These are phyloP conservation scores for Cudoniella acicularis DNA, from an alignment of 495 filamentous ascomycete genomes.

Conservation along the genomic window DNA sequence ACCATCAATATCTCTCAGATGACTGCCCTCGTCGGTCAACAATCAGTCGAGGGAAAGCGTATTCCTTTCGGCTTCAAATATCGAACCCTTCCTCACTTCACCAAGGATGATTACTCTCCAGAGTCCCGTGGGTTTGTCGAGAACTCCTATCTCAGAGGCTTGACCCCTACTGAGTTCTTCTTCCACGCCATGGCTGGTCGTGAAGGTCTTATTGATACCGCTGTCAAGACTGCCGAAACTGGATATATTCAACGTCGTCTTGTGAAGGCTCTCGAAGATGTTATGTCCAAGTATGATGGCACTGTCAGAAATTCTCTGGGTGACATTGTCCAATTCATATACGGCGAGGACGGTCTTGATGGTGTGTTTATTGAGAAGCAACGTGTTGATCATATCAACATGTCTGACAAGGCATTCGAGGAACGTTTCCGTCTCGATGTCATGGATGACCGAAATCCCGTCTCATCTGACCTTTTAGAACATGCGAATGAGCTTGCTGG, in stretches of 20 bases:
- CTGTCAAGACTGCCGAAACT: constrained; percentile 98
- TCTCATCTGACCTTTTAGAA: constrained; percentile 73
- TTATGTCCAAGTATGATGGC: constrained; percentile 96
- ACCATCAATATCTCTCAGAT: constrained; percentile 99
- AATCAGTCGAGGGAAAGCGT: constrained; percentile 96
- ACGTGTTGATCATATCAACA: constrained; percentile 75
- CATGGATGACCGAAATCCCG: constrained; percentile 66
- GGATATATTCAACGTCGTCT: constrained; percentile 98
- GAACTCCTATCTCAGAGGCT: constrained; percentile 94
- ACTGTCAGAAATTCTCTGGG: constrained; percentile 96
- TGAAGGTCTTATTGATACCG: constrained; percentile 99
- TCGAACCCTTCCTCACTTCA: constrained; percentile 94
- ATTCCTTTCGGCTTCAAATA: constrained; percentile 99
- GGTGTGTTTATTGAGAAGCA: constrained; percentile 89
- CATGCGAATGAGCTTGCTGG: constrained; percentile 83
- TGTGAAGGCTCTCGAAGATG: constrained; percentile 96
- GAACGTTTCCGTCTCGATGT: constrained; percentile 87
- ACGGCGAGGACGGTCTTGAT: constrained; percentile 95
- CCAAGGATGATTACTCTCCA: constrained; percentile 97
- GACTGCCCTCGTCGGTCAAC: constrained; percentile 94
- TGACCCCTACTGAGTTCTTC: constrained; percentile 96
- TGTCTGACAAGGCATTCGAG: constrained; percentile 69
- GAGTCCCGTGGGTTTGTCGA: constrained; percentile 97
- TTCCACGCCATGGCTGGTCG: constrained; percentile 99
- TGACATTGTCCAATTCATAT: constrained; percentile 96